These are phyloP conservation scores for Garcia nutans DNA, from an alignment of 345 rosid genomes.

Conservation along the genomic window DNA sequence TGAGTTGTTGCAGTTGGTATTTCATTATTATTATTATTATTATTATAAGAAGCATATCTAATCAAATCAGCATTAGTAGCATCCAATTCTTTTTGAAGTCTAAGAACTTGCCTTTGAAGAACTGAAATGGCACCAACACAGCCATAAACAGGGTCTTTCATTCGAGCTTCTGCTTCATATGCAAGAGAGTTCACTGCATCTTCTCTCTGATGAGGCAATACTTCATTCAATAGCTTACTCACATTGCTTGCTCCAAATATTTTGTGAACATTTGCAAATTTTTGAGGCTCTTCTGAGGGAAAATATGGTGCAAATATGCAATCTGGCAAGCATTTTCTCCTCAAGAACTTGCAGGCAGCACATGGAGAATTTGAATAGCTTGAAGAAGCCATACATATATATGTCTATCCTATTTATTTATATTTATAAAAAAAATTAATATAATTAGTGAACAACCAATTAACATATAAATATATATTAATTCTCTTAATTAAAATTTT, in stretches of 20 bases:
- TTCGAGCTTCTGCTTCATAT: slow-evolving; percentile 36
- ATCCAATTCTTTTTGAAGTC: slow-evolving; percentile 35
- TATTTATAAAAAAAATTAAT: background rate
- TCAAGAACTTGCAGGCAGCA: slow-evolving; percentile 38
- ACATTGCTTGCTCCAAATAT: slow-evolving; percentile 40
- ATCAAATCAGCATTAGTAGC: slow-evolving; percentile 32
- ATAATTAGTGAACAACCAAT: background rate
- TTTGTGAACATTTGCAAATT: slow-evolving; percentile 35
- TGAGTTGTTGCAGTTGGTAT: background rate
- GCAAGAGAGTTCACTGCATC: slow-evolving; percentile 40
- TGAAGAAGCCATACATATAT: slow-evolving; percentile 23
- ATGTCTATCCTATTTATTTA: background rate
- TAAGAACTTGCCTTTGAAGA: slow-evolving; percentile 35
- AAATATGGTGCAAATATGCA: slow-evolving; percentile 36
- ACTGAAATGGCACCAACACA: slow-evolving; percentile 38
- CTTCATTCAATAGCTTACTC: slow-evolving; percentile 31
- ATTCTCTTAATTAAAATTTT: too few relatives aligned
- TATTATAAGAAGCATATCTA: slow-evolving; percentile 19
- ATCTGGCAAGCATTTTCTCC: slow-evolving; percentile 35
- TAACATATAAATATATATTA: too few relatives aligned
- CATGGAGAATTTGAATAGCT: slow-evolving; percentile 34
- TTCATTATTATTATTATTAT: slow-evolving; percentile 10
- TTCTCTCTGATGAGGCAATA: slow-evolving; percentile 36
- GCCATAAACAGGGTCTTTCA: slow-evolving; percentile 37
- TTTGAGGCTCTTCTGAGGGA: slow-evolving; percentile 34